These are phyloP conservation scores for Phlegmacium glaucopus DNA, from an alignment of 768 basidiomycete species.

Conservation along the genomic window DNA sequence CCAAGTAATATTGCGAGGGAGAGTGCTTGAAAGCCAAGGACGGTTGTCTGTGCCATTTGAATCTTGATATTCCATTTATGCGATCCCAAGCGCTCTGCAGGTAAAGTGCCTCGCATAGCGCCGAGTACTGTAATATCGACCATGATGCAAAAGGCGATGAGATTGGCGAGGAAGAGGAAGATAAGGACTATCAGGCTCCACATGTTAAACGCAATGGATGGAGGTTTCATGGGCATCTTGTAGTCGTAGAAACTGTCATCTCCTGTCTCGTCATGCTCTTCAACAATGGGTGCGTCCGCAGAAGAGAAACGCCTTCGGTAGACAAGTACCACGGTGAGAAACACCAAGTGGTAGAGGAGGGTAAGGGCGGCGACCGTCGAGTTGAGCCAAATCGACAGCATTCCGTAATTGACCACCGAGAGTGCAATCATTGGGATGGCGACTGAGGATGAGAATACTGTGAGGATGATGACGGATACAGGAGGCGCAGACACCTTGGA, in stretches of 20 bases:
- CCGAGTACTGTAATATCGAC: constrained; percentile 22
- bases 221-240: constrained; percentile 12
- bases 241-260: not conserved
- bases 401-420: constrained; percentile 25
- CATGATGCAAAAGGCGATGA: constrained; percentile 23
- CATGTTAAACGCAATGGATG: constrained; percentile 12
- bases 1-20: constrained; percentile 10
- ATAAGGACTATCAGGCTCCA: constrained; percentile 11
- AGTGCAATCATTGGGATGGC: constrained; percentile 16
- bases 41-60: constrained; percentile 22
- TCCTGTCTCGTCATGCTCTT: not conserved
- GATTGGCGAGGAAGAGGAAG: constrained; percentile 17
- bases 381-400: constrained; percentile 24
- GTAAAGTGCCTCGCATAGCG: constrained; percentile 18
- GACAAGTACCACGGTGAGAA: constrained; percentile 2
- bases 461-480: too few relatives aligned
- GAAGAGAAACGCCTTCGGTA: not conserved
- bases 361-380: constrained; percentile 16
- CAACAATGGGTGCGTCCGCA: not conserved
- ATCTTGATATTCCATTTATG: constrained; percentile 26
- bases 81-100: constrained; percentile 19
- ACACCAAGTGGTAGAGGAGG: constrained; percentile 16
- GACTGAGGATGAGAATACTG: too few relatives aligned
- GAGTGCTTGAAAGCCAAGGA: constrained; percentile 18
- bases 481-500: too few relatives aligned